Evolutionary conservation across 345 rosid species (phyloP), one percentile per base, ranked within the genome.

Genomic region (Salix dunnii): DNA sequence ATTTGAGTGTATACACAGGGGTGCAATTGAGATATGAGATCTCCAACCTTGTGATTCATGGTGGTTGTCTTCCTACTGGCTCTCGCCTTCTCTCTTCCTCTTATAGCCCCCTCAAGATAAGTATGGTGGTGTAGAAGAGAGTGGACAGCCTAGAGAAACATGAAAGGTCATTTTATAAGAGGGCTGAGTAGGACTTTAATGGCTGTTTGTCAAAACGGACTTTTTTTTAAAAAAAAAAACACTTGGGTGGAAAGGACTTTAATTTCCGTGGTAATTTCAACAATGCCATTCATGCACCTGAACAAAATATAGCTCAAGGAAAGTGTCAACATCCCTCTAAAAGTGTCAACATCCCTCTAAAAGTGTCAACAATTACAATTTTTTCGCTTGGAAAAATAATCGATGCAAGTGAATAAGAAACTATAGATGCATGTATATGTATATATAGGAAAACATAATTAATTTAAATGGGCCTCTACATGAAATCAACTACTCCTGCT

Each of bases 11-110:
- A 88, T 30, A 79, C 83, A 35, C 71, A 85, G 18, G 90, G 86
- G 83, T 89, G 91, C 55, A 90, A 60, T 38, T 92, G 94, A 65
- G 94, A 87, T 79, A 89, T 78, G 67, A 89, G 85, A 55, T 91
- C 90, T 36, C 78, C 89, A 49, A 80, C 76, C 27, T 80, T 68
- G 46, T 70, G 68, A 74, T 65, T 84, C 87, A 67, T 65, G 77
- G 62, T 62, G 58, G 30, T 63, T 46, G 46, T 71, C 70, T 49
- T 76, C 30, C 30, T 72, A 23, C 42, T 31, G 51, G 28, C 14
- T 36, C 28, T 51, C 2, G 2, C 36, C 17, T 72, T 64, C 71
- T 80, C 35, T 72, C 60, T 74, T 72, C 70, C 68, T 66, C 67
- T 61, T 12, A 49, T 43, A 2, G 42, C 65, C 68, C 6, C 14